Evolutionary conservation across 306 rosid genomes (phyloP).

Genomic region (Ceratonia siliqua): DNA sequence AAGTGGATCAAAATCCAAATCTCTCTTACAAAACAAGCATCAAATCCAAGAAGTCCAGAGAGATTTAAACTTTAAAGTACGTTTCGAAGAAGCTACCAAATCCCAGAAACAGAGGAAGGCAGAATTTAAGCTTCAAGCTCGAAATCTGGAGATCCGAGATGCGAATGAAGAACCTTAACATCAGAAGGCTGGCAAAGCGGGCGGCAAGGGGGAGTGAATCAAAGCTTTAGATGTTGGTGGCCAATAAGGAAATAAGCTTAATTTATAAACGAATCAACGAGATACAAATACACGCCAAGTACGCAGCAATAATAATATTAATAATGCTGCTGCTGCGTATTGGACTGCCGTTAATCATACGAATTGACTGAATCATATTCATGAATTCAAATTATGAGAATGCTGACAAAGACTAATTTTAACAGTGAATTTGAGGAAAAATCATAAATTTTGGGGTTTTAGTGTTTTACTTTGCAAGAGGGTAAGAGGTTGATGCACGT

Average conservation of each 20-base stretch:
- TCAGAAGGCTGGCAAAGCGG: not conserved
- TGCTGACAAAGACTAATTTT: not conserved
- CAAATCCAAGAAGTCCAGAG: conserved; percentile 13
- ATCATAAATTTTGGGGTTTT: not conserved
- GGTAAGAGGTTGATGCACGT: no score
- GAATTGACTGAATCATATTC: conserved; percentile 12
- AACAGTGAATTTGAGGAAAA: not conserved
- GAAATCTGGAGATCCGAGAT: conserved; percentile 8
- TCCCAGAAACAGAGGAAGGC: not conserved
- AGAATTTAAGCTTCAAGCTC: not conserved
- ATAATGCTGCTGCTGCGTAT: not conserved
- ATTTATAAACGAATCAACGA: conserved; percentile 39
- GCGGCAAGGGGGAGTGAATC: not conserved
- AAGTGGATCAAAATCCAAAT: conserved; percentile 21
- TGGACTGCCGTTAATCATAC: not conserved
- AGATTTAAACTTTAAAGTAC: not conserved
- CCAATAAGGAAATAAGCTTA: conserved; percentile 28
- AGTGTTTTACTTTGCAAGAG: not conserved
- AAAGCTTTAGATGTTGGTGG: not conserved
- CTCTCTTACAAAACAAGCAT: not conserved
- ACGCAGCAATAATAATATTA: not conserved
- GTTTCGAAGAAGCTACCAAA: not conserved
- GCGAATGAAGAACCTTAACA: not conserved
- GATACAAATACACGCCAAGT: conserved; percentile 32
- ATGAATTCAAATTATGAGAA: not conserved